Evolutionary conservation across 176 grass and related monocot species (phyloP), one percentile per base, ranked within the genome.

Genomic region (Eragrostis nindensis): DNA sequence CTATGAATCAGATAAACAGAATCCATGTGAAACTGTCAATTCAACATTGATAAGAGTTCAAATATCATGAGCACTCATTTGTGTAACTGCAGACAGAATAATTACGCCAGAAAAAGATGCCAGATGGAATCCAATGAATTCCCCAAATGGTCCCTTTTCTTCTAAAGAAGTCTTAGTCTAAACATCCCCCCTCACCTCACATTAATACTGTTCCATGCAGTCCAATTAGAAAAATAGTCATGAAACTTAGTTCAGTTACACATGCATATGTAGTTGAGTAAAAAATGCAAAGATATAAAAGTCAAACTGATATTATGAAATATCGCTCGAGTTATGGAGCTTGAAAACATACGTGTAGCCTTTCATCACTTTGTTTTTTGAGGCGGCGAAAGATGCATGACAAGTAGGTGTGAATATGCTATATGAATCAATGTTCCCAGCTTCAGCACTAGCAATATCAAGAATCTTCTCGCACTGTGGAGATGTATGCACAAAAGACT

Each of bases 371-470:
- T 89, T 99, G 78, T 99, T 99, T 57, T 62, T 89, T 36, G 96
- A 91, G n/a, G 86, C 75, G 17, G 88, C 90, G 14, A 86, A 87
- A 84, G 80, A 88, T 80, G 87, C 71, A 90, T 94, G 83, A 50
- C 96, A 99, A 75, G 96, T 91, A 84, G 96, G 88, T 62, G 96
- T 99, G 70, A 99, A 99, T 62, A 99, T 99, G 84, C 96, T 99
- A 70, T 99, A 99, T 50, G 88, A 94, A 80, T 99, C 92, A 27
- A 99, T 99, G 30, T 93, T 98, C 54, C 96, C 92, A 69, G 88
- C 74, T 89, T 99, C 92, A 26, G 84, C 87, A 60, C 82, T 83
- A 78, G 96, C 96, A 86, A 91, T 87, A 68, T 95, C 88, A 87
- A 99, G 72, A 80, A 91, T 86, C 76, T 86, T 93, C 5, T 93